Base-by-base conservation (phyloP, 2,329 filamentous ascomycete species). In the Fusarium anthophilum region DNA sequence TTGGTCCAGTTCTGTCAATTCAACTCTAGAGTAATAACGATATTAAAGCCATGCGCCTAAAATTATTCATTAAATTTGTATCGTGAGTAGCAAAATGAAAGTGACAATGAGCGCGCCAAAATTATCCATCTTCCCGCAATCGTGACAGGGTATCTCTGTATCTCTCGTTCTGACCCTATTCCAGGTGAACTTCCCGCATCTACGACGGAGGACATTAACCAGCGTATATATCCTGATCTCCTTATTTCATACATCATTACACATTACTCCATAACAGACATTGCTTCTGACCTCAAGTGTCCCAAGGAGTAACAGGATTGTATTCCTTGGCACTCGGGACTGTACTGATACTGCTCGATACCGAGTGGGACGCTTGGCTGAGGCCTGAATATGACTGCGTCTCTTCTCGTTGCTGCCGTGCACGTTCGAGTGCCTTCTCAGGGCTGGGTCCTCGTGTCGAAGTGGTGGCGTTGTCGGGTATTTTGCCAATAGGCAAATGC, bases 381-480 rank as follows among this genome's bases (percentile, higher is more conserved):
- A 76, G 70, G 7, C 70, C 73, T 26, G 72, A 73, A 41, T 78
- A 79, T 17, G 81, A 79, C 37, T 77, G 78, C 41, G 76, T 71
- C 39, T 71, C 72, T 61, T 81, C 77, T 56, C 79, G 81, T 70
- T 83, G 78, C 50, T 78, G 79, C 6, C 77, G 78, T 67, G 80
- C 81, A 70, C 80, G 82, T 65, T 78, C 80, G 18, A 82, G 76
- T 20, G 84, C 78, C 60, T 86, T 83, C 77, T 89, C 87, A 6
- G 87, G 84, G 24, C 82, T 82, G n/a, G 83, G 82, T 5, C 86
- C 84, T 22, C 82, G 80, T 30, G 83, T 84, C 24, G 86, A 86
- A 50, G 83, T 87, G 56, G 86, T 86, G 18, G 84, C 85, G 28
- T 84, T 81, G 13, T 79, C 76, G 14, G 87, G 87, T 37, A 88